Evolutionary conservation across 208 protist genomes (phyloP), one percentile per base, ranked within the genome.

Genomic region (Leishmania turanica): DNA sequence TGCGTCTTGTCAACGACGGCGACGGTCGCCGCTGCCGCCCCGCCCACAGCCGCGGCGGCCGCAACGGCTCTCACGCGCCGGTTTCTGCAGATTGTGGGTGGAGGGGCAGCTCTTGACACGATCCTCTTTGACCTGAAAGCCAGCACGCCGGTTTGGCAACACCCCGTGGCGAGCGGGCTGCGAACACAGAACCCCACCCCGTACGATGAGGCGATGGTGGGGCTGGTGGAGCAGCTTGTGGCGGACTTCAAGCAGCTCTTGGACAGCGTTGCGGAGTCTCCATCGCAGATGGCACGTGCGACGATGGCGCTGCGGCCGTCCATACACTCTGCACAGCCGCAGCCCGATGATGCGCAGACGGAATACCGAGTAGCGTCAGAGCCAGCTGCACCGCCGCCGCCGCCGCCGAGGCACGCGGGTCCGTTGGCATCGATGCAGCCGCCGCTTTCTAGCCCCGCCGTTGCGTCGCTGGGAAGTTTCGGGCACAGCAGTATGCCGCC

Each of bases 61-160:
- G 66, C 79, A 31, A 71, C 75, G 9, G 79, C 34, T 31, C 75
- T 95, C 21, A 71, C 90, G 68, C 83, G 90, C 54, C 85, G 80
- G 11, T 94, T 97, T 80, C 49, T 87, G 47, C 87, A 89, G 49
- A n/a, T 81, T 24, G 78, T 97, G 0, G 94, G 94, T 31, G 85
- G 89, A 1, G 74, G 82, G 13, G 60, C 79, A 15, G 85, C 93
- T 21, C 90, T 97, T 65, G 91, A 95, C 76, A 92, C 84, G 75
- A 73, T 95, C 56, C 78, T 95, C n/a, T 93, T 95, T 49, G 94
- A 97, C 71, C 87, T 92, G 40, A 82, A 87, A 62, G 90, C 86
- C 27, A 91, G 89, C 77, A 93, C 82, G 24, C 77, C 87, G 60
- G 87, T 88, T 53, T 96, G 90, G 88, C 84, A 78, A 64, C 84